These are phyloP conservation scores for Lentinula detonsa DNA, from an alignment of 768 basidiomycete genomes.

Conservation along the genomic window DNA sequence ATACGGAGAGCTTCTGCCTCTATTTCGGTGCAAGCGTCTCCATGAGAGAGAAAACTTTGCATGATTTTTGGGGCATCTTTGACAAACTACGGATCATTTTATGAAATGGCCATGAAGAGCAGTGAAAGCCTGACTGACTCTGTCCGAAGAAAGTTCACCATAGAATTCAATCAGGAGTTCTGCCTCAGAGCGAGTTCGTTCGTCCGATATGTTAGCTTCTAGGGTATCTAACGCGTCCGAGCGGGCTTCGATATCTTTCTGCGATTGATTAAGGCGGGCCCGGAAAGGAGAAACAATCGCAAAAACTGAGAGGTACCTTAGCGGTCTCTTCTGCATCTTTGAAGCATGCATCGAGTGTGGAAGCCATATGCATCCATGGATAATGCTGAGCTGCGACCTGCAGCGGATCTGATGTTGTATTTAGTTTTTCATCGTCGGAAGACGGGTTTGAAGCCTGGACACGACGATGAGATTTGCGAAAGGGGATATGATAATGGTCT, in stretches of 20 bases:
- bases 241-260: conserved; percentile 32
- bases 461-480: not conserved
- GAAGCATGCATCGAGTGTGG: conserved; percentile 48
- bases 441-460: not conserved
- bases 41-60: conserved; percentile 40
- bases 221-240: conserved; percentile 27
- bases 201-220: conserved; percentile 36
- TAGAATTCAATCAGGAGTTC: conserved; percentile 38
- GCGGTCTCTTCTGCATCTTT: conserved; percentile 30
- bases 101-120: not conserved
- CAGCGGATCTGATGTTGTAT: conserved; percentile 25
- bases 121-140: conserved; percentile 16
- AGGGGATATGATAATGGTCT: not conserved
- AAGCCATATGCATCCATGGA: conserved; percentile 58
- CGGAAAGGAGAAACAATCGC: not conserved
- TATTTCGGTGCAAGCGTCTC: conserved; percentile 32
- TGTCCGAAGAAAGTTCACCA: conserved; percentile 35
- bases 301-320: conserved; percentile 17
- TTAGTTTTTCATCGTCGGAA: not conserved
- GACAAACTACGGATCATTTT: conserved; percentile 24
- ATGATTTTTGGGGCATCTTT: conserved; percentile 42
- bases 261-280: not conserved
- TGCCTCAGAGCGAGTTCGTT: conserved; percentile 34
- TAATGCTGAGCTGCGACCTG: conserved; percentile 48
- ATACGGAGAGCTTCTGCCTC: conserved; percentile 40